Evolutionary conservation across 73 alveolate genomes (phyloP), one percentile per base, ranked within the genome.

Genomic region (Paramecium pentaurelia): DNA sequence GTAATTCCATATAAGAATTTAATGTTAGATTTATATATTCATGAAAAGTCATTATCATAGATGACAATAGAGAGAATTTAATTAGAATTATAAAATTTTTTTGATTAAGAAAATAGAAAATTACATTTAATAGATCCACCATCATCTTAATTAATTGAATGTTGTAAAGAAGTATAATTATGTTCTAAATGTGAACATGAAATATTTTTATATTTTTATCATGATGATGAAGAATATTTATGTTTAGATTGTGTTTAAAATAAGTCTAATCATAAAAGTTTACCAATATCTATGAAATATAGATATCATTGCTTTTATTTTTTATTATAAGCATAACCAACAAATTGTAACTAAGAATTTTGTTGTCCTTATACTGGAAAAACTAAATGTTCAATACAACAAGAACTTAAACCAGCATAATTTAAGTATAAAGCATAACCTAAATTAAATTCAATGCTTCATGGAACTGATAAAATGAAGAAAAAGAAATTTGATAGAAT

Each of bases 11-110:
- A 75, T 71, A 44, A 83, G 54, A 88, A 90, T 30, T 86, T 95
- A 12, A 40, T 86, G 73, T 40, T 95, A 60, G 97, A 95, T 68
- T 54, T 95, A n/a, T 49, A 93, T 18, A 95, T 93, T 47, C 86
- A 88, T 44, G 97, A 93, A 88, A 73, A 40, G 6, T 20, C 40
- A 16, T 34, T 73, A 73, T 36, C 37, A 16, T 44, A 34, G 16
- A 36, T 30, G 34, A n/a, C 36, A 3, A 73, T 38, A 1, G 60
- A 73, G n/a, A 37, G 36, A 73, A 37, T 73, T 16, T 73, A 36
- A 73, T 32, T 38, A 36, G 87, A 73, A 37, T 28, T 73, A 8
- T 36, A 40, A 12, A 73, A 73, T 11, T 73, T 36, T 37, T 73
- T 73, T 40, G 87, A 73, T 36, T 34, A 73, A n/a, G 87, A 73